Evolutionary conservation across 2,329 filamentous ascomycete genomes (phyloP).

Genomic region (Pseudogymnoascus sp.): DNA sequence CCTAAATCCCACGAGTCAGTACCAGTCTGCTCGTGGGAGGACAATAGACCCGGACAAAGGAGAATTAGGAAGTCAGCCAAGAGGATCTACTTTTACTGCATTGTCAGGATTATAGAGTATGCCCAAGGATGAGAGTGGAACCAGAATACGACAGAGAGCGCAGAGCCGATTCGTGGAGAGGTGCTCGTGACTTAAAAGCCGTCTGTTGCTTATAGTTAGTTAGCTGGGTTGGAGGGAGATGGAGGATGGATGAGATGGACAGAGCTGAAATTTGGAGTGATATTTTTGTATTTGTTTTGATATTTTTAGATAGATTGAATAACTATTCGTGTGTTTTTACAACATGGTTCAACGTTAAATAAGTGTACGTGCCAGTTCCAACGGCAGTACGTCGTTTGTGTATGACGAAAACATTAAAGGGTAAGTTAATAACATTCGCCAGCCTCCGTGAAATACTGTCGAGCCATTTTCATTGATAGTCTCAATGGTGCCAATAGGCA

Average conservation of each 20-base stretch:
- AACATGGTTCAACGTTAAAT: neutral
- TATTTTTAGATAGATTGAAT: constrained; percentile 3
- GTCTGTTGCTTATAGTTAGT: neutral
- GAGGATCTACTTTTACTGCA: constrained; percentile 7
- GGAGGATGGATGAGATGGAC: neutral
- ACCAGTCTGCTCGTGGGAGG: constrained; percentile 6
- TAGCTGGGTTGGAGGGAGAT: neutral
- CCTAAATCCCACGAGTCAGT: constrained; percentile 4
- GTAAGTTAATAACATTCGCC: neutral
- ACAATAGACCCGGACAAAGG: constrained; percentile 2
- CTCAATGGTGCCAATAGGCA: too few relatives aligned
- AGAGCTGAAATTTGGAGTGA: neutral
- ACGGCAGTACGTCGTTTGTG: neutral
- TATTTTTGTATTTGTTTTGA: constrained; percentile 4
- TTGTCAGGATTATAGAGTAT: constrained; percentile 7
- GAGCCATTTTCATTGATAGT: too few relatives aligned
- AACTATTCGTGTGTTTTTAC: neutral
- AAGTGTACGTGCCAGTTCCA: neutral
- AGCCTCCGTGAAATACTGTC: neutral
- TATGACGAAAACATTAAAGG: neutral
- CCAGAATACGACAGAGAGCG: neutral
- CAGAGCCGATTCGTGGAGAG: constrained; percentile 1
- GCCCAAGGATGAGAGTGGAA: neutral
- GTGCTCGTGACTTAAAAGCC: constrained; percentile 5
- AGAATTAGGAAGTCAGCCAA: neutral